Evolutionary conservation across 139 green algal species (phyloP).

Genomic region (Yamagishiella unicocca): DNA sequence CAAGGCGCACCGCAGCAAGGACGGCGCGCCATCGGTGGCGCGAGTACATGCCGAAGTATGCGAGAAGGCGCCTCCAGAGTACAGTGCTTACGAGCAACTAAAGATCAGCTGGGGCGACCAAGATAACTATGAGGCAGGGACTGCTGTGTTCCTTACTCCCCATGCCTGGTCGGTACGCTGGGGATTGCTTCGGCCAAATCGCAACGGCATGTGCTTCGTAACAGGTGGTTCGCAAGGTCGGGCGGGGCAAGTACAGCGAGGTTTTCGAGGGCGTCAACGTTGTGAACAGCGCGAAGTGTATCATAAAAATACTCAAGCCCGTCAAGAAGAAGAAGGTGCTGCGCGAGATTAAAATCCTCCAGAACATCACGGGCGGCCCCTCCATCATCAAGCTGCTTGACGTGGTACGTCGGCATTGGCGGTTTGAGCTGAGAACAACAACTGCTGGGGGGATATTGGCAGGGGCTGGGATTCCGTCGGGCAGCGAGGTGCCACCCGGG

Average conservation of each 20-base stretch:
- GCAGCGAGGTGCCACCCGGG: too few species aligned
- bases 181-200: neutral
- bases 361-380: constrained; percentile 75
- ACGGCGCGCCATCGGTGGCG: constrained; percentile 8
- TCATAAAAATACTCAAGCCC: constrained; percentile 99
- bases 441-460: too few species aligned
- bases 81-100: constrained; percentile 90
- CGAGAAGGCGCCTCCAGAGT: constrained; percentile 38
- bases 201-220: neutral
- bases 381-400: constrained; percentile 99
- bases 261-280: constrained; percentile 97
- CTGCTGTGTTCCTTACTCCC: neutral
- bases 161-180: too few species aligned
- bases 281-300: constrained; percentile 83
- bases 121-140: constrained; percentile 91
- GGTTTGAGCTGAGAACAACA: too few species aligned
- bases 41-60: constrained; percentile 51
- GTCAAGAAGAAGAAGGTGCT: constrained; percentile 99
- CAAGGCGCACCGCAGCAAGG: constrained; percentile 41
- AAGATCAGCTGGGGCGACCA: constrained; percentile 48
- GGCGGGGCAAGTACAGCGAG: constrained; percentile 96
- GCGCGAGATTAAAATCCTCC: constrained; percentile 97
- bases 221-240: constrained; percentile 92
- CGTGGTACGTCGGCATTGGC: constrained; percentile 61
- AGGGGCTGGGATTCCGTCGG: too few species aligned